Percentiles rank a stretch among this genome's conserved stretches.
Evolutionary conservation across 169 alveolate species (phyloP).

Genomic region (Cryptosporidium viatorum): DNA sequence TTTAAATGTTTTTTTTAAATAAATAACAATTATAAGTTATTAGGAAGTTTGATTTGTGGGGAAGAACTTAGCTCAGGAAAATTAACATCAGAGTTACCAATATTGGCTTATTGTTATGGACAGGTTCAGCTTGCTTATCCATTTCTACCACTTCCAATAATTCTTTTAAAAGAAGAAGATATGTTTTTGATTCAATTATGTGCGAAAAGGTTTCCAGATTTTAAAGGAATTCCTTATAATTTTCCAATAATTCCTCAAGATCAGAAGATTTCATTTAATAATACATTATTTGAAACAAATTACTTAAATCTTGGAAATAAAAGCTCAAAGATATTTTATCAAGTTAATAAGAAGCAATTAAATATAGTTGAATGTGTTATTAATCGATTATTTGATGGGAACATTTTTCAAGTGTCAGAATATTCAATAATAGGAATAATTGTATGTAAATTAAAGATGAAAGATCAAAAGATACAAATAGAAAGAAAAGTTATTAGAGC

Average conservation of each 20-base stretch:
- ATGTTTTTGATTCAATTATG: constrained; percentile 46
- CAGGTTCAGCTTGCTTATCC: constrained; percentile 58
- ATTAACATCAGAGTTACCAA: background rate
- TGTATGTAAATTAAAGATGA: background rate
- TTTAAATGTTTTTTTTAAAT: background rate
- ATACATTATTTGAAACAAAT: constrained; percentile 20
- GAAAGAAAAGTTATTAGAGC: constrained; percentile 46
- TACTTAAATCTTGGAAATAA: background rate
- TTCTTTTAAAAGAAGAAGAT: constrained; percentile 39
- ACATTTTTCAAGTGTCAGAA: constrained; percentile 9
- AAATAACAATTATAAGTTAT: background rate
- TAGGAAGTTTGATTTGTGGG: constrained; percentile 36
- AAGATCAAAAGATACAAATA: background rate
- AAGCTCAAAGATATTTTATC: background rate
- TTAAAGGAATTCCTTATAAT: constrained; percentile 24
- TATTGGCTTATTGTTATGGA: constrained; percentile 44
- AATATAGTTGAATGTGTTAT: constrained; percentile 33
- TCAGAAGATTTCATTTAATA: constrained; percentile 10
- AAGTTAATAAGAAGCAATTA: background rate
- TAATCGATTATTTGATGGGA: constrained; percentile 2
- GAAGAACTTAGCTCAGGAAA: background rate
- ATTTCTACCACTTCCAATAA: constrained; percentile 22
- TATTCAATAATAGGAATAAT: constrained; percentile 46
- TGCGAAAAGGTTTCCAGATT: constrained; percentile 33
- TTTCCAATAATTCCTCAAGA: constrained; percentile 40